Conservation (phyloP, 495 filamentous ascomycete genomes). For the Cladorrhinum samala region DNA sequence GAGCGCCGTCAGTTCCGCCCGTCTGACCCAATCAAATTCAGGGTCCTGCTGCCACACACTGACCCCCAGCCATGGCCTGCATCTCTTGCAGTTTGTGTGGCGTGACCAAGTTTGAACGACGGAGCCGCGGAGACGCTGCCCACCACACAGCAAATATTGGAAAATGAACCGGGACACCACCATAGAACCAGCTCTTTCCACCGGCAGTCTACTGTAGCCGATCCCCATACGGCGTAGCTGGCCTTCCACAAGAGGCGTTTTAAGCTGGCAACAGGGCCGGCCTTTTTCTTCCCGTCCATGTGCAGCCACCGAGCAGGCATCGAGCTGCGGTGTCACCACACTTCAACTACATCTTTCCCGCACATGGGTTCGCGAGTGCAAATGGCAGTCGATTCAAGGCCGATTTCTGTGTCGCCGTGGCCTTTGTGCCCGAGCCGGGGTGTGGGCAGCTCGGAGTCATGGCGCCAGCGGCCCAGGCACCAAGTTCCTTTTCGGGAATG, state of each 20-base stretch:
- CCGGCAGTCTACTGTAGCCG: not conserved
- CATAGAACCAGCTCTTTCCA: too few species aligned
- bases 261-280: not conserved
- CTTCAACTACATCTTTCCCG: constrained; percentile 6
- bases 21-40: constrained; percentile 21
- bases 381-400: constrained; percentile 8
- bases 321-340: constrained; percentile 21
- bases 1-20: constrained; percentile 7
- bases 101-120: constrained; percentile 8
- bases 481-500: constrained; percentile 29
- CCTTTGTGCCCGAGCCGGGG: constrained; percentile 5
- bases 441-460: constrained; percentile 14
- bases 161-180: not conserved
- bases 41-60: constrained; percentile 12
- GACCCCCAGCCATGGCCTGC: constrained; percentile 13
- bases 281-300: constrained; percentile 2
- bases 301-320: constrained; percentile 4
- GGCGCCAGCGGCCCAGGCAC: constrained; percentile 20
- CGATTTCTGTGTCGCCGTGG: constrained; percentile 5
- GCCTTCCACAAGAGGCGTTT: not conserved
- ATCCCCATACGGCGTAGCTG: not conserved
- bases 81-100: constrained; percentile 12
- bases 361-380: constrained; percentile 5
- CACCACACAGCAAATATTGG: not conserved
- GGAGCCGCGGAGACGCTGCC: not conserved